phyloP scores from a whole-genome alignment of 768 basidiomycete species.

The Termitomyces sp. region DNA sequence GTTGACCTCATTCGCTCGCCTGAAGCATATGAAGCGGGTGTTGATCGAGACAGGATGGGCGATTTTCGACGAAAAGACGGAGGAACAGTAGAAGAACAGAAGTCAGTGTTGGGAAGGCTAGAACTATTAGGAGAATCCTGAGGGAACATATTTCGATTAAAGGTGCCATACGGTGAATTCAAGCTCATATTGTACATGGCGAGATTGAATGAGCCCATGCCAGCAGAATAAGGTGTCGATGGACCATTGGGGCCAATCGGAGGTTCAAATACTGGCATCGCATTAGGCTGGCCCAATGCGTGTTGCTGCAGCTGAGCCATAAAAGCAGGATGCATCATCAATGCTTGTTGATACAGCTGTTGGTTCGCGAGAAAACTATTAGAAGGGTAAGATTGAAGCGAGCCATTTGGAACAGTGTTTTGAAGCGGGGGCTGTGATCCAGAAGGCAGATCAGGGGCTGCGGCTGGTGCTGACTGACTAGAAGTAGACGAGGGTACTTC shows the following conservation, averaged over 20 bases:
- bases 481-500: slow-evolving; percentile 14
- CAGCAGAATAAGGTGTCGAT: not conserved
- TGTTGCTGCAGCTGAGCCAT: slow-evolving; percentile 5
- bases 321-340: slow-evolving; percentile 3
- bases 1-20: slow-evolving; percentile 7
- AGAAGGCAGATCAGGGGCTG: not conserved
- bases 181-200: slow-evolving; percentile 1
- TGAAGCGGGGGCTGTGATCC: not conserved
- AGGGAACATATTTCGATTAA: slow-evolving; percentile 4
- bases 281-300: not conserved
- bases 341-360: slow-evolving; percentile 5
- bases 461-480: not conserved
- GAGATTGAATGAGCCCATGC: not conserved
- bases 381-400: not conserved
- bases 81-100: slow-evolving; percentile 9
- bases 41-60: slow-evolving; percentile 4
- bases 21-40: slow-evolving; percentile 5
- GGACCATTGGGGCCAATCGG: not conserved
- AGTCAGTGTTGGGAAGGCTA: not conserved
- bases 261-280: slow-evolving; percentile 2
- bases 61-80: slow-evolving; percentile 14
- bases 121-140: not conserved
- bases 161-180: not conserved
- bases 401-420: not conserved
- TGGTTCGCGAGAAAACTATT: not conserved